A percentile compares a stretch with the other conserved stretches of the same genome.
Evolutionary conservation across 2,329 filamentous ascomycete genomes (phyloP).

Genomic region (Cryphonectria japonica): DNA sequence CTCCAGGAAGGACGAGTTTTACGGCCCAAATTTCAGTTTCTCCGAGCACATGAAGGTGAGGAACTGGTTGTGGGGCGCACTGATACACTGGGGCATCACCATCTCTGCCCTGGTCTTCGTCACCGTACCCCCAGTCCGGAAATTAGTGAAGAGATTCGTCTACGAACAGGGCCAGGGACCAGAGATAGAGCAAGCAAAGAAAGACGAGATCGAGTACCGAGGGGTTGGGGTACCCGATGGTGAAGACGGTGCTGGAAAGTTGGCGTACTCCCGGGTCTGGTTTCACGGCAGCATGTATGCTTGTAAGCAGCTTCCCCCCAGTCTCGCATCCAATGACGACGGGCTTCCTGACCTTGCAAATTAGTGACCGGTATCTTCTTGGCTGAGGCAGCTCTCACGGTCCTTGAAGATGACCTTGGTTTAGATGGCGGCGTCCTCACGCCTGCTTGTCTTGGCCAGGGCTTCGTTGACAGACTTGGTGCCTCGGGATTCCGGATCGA

Average conservation of each 20-base stretch:
- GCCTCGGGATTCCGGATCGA: slow-evolving; percentile 67
- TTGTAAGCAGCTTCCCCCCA: slow-evolving; percentile 48
- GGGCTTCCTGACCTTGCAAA: slow-evolving; percentile 21
- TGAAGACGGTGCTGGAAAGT: slow-evolving; percentile 43
- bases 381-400: slow-evolving; percentile 65
- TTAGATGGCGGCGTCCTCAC: slow-evolving; percentile 70
- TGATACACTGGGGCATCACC: slow-evolving; percentile 53
- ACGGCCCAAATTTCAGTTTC: slow-evolving; percentile 66
- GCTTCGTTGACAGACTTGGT: slow-evolving; percentile 65
- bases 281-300: slow-evolving; percentile 67
- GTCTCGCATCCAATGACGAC: neutral
- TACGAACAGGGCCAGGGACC: slow-evolving; percentile 61
- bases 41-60: slow-evolving; percentile 56
- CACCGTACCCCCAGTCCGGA: slow-evolving; percentile 50
- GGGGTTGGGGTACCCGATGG: slow-evolving; percentile 66
- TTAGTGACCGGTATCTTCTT: slow-evolving; percentile 68
- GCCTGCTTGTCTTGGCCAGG: slow-evolving; percentile 70
- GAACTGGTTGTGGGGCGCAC: slow-evolving; percentile 54
- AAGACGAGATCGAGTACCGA: slow-evolving; percentile 65
- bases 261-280: slow-evolving; percentile 59
- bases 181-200: slow-evolving; percentile 54
- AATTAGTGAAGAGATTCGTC: slow-evolving; percentile 48
- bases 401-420: slow-evolving; percentile 65
- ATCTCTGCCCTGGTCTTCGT: slow-evolving; percentile 50
- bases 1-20: slow-evolving; percentile 50